Evolutionary conservation across 371 early-diverging fungal genomes (phyloP), one percentile per base, ranked within the genome.

Genomic region (Capillidium heterosporum): DNA sequence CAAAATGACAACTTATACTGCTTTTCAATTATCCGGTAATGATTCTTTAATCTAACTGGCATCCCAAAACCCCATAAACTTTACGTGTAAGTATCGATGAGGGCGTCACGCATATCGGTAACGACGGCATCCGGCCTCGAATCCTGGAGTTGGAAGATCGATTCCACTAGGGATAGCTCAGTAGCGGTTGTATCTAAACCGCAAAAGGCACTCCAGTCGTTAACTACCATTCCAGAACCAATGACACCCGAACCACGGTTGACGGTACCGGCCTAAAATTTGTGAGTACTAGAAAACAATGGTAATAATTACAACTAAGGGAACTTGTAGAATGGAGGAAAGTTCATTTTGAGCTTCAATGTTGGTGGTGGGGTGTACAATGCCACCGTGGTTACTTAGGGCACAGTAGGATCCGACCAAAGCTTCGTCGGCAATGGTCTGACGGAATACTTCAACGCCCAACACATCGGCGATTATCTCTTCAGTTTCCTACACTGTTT

Each of bases 171-270:
- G 58, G 89, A 85, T 61, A 99, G 75, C 73, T 99, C 99, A 29
- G 98, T 98, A 51, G 86, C 79, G 3, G 99, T 99, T 1, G 98
- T 97, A 70, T 93, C 96, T 67, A 88, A 67, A 54, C 99, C 99
- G 35, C 95, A 89, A 75, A 99, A 97, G 5, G 97, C 96, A 58
- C 85, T 76, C 93, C 95, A 99, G 69, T 99, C 99, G 68, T 99
- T 99, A 44, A 96, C 97, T 27, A 99, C 93, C 62, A 98, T 75
- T 26, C 99, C 99, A 41, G 88, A 91, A 31, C 99, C 99, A 70
- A 99, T 88, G 41, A 90, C 81, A 68, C 91, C 91, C n/a, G 91
- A 87, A 73, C 99, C 99, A 60, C 94, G 86, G 76, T 99, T 99
- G 35, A 99, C 92, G 2, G 99, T 99, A 62, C 99, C 99, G 27